A percentile compares a stretch with the other conserved stretches of the same genome.
Conservation (phyloP, 2,329 filamentous ascomycete genomes). For the Monosporascus sp. region DNA sequence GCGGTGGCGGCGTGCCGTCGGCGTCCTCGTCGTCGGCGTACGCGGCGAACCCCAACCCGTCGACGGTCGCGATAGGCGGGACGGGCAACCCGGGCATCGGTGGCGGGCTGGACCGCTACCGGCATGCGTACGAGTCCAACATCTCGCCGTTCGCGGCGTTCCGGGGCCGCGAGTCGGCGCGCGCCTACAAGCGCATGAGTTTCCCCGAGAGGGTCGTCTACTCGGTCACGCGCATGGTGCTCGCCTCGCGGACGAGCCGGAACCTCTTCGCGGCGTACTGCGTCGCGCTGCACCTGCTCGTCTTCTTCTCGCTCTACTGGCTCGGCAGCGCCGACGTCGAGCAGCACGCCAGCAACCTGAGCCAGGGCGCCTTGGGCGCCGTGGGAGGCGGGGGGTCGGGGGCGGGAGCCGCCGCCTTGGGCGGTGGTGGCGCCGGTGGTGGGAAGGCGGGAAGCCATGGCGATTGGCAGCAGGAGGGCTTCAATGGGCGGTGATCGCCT, state of each 20-base stretch:
- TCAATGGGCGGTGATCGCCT: conserved; percentile 34
- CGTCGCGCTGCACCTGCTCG: conserved; percentile 77
- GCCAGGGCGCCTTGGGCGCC: conserved; percentile 32
- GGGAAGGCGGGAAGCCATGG: conserved; percentile 35
- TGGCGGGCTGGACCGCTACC: conserved; percentile 75
- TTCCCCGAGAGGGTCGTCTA: conserved; percentile 86
- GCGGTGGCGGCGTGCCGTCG: conserved; percentile 40
- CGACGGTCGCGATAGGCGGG: conserved; percentile 58
- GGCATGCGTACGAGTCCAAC: conserved; percentile 88
- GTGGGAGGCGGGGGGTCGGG: conserved; percentile 21
- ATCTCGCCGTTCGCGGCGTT: conserved; percentile 96
- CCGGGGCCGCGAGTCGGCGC: conserved; percentile 82
- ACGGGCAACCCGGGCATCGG: conserved; percentile 55
- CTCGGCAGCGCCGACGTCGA: conserved; percentile 65
- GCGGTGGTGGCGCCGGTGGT: conserved; percentile 28
- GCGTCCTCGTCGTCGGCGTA: conserved; percentile 60
- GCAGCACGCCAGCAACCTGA: conserved; percentile 52
- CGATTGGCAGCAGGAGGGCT: conserved; percentile 61
- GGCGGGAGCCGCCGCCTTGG: conserved; percentile 36
- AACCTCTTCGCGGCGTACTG: conserved; percentile 95
- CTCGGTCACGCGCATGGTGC: conserved; percentile 82
- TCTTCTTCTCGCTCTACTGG: conserved; percentile 84
- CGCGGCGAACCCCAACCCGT: conserved; percentile 67
- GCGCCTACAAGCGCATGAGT: conserved; percentile 90
- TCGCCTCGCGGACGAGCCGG: conserved; percentile 83